phyloP scores from a whole-genome alignment of 257 asterid genomes.

The Fraxinus americana region DNA sequence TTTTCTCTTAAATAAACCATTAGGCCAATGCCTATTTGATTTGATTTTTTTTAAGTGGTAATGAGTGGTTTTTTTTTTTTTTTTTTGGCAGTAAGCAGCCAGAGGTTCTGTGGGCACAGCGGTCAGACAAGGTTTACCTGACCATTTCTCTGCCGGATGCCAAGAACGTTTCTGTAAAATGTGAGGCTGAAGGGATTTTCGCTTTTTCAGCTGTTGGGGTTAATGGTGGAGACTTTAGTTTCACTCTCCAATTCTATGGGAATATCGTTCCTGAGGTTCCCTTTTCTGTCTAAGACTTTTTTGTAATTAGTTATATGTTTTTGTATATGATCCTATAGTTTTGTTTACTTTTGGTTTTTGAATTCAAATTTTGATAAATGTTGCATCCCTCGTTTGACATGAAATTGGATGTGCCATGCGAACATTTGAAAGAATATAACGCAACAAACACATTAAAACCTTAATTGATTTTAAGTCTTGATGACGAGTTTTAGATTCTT shows the following conservation, averaged over 20 bases:
- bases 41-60: background rate
- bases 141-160: slow-evolving; percentile 85
- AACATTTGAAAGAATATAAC: background rate
- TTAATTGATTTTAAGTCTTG: background rate
- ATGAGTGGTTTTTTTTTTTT: background rate
- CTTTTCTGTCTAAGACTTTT: background rate
- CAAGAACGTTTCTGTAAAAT: slow-evolving; percentile 64
- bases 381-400: background rate
- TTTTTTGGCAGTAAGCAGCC: slow-evolving; percentile 65
- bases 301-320: background rate
- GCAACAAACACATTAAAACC: background rate
- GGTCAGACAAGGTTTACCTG: slow-evolving; percentile 76
- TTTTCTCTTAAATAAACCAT: background rate
- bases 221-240: slow-evolving; percentile 55
- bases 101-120: slow-evolving; percentile 92
- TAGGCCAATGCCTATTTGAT: background rate
- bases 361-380: background rate
- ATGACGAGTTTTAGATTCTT: background rate
- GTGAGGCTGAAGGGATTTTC: slow-evolving; percentile 64
- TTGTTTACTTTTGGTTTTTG: background rate
- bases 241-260: slow-evolving; percentile 63
- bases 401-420: background rate
- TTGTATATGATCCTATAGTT: background rate
- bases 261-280: slow-evolving; percentile 69
- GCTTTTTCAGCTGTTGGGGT: slow-evolving; percentile 67